A percentile compares a stretch with the other conserved stretches of the same genome.
phyloP scores from a whole-genome alignment of 2,329 filamentous ascomycete genomes.

The Akanthomyces muscarius region DNA sequence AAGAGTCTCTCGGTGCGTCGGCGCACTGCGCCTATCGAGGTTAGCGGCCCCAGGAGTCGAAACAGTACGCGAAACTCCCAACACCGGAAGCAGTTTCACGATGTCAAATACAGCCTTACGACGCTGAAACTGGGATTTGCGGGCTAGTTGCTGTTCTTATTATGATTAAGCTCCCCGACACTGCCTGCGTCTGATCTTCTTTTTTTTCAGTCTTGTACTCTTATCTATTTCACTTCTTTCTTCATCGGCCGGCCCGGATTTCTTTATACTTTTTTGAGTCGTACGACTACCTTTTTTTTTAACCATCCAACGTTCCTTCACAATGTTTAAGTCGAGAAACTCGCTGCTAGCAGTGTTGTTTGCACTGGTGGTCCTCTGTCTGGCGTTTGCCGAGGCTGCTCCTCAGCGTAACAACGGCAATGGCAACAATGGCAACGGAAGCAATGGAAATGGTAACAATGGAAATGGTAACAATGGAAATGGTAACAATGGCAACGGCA shows the following conservation, averaged over 20 bases:
- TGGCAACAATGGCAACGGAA: not conserved
- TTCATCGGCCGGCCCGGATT: conserved; percentile 1
- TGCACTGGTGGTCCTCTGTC: not conserved
- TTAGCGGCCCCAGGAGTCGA: not conserved
- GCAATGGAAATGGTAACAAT: not conserved
- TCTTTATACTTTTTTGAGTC: not conserved
- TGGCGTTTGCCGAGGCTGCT: conserved; percentile 6
- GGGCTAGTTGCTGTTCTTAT: not conserved
- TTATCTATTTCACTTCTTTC: not conserved
- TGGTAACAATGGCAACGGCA: not conserved
- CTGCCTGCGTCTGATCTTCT: not conserved
- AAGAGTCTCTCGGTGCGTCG: not conserved
- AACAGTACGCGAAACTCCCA: not conserved
- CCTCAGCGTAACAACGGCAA: conserved; percentile 8
- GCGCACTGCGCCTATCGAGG: not conserved
- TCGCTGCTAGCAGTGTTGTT: conserved; percentile 9
- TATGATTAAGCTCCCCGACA: not conserved
- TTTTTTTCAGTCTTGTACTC: not conserved
- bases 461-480: not conserved
- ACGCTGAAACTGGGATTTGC: not conserved
- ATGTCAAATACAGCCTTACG: not conserved
- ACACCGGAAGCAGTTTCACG: not conserved
- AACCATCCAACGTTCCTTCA: not conserved
- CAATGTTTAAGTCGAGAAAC: conserved; percentile 3
- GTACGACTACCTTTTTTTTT: not conserved